Evolutionary conservation across 345 rosid genomes (phyloP).

Genomic region (Cardamine chenopodiifolia): DNA sequence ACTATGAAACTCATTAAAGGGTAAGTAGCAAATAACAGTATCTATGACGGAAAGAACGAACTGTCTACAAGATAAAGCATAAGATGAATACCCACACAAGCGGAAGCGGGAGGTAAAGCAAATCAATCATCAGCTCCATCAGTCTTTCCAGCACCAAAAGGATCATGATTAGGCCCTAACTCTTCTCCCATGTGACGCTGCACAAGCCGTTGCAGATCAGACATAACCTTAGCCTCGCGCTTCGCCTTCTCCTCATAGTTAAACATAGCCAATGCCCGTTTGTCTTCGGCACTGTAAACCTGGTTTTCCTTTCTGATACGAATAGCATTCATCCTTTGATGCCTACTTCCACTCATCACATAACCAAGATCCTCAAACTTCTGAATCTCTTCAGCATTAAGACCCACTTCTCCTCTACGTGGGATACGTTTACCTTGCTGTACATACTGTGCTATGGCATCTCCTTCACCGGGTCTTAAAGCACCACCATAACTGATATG

Average conservation of each 20-base stretch:
- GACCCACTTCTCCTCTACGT: conserved; percentile 99
- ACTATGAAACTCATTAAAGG: conserved; percentile 7
- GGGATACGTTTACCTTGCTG: conserved; percentile 99
- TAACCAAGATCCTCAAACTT: conserved; percentile 91
- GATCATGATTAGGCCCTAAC: conserved; percentile 92
- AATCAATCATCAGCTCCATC: conserved; percentile 77
- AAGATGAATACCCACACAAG: conserved; percentile 19
- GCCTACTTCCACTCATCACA: conserved; percentile 99
- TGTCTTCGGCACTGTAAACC: conserved; percentile 98
- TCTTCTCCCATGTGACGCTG: conserved; percentile 97
- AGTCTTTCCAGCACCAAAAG: conserved; percentile 70
- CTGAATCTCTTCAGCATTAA: conserved; percentile 92
- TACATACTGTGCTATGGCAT: conserved; percentile 96
- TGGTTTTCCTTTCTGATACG: conserved; percentile 99
- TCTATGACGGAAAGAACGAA: neutral
- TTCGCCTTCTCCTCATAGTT: conserved; percentile 98
- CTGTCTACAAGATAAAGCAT: conserved; percentile 33
- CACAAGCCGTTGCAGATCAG: conserved; percentile 87
- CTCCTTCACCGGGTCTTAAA: conserved; percentile 98
- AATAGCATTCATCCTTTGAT: conserved; percentile 97
- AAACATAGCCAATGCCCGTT: conserved; percentile 94
- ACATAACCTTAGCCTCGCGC: conserved; percentile 98
- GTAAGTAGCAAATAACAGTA: conserved; percentile 26
- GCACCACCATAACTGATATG: conserved; percentile 99
- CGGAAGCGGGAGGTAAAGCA: neutral